Evolutionary conservation across 148 eudicot genomes (phyloP).

Genomic region (Bassia scoparia): DNA sequence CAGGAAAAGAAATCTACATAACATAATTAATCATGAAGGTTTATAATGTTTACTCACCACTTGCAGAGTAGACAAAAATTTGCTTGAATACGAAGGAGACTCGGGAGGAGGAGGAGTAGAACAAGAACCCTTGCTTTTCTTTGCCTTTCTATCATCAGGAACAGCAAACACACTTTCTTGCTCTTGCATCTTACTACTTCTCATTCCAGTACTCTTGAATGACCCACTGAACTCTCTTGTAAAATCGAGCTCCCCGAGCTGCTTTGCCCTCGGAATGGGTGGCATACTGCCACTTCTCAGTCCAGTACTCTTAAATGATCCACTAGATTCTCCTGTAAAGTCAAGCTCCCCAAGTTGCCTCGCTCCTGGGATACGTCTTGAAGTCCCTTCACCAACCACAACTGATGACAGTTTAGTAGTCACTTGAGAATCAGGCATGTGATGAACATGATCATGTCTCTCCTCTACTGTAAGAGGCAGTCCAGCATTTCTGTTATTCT

Average conservation of each 20-base stretch:
- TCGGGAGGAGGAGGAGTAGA: conserved; percentile 10
- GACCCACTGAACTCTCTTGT: too few species aligned
- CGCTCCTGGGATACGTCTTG: background rate
- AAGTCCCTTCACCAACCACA: background rate
- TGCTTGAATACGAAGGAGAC: conserved; percentile 13
- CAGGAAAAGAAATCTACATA: too few species aligned
- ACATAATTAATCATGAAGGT: background rate
- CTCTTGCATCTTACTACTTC: background rate
- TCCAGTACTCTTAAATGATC: background rate
- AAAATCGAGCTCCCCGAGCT: background rate
- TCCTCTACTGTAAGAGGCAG: conserved; percentile 13
- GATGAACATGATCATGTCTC: background rate
- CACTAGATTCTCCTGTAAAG: background rate
- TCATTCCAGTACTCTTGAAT: too few species aligned
- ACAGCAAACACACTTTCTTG: conserved; percentile 7
- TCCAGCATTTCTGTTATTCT: too few species aligned
- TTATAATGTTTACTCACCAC: conserved; percentile 3
- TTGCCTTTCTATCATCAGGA: conserved; percentile 1
- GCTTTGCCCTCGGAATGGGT: background rate
- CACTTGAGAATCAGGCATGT: conserved; percentile 5
- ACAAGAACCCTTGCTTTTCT: conserved; percentile 1
- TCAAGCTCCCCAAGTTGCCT: background rate
- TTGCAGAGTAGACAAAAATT: background rate
- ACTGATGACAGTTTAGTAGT: background rate
- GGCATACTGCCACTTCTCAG: background rate